Evolutionary conservation across 345 rosid species (phyloP).

Genomic region (Orychophragmus violaceus): DNA sequence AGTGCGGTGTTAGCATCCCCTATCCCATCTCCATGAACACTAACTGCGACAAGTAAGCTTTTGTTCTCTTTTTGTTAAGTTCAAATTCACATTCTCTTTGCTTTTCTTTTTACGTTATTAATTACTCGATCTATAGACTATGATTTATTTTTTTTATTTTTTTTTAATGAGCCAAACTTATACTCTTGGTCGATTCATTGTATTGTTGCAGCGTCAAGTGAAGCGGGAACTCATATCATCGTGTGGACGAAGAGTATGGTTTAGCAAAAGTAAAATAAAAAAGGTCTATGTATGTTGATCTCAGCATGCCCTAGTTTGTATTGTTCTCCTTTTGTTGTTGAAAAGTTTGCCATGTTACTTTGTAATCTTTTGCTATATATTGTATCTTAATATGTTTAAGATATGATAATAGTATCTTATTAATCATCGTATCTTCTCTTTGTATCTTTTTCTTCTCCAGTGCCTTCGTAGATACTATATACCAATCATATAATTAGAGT

Average conservation of each 20-base stretch:
- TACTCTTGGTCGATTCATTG: background rate
- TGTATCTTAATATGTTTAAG: constrained; percentile 2
- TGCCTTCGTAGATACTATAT: background rate
- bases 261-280: constrained; percentile 8
- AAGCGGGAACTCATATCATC: constrained; percentile 1
- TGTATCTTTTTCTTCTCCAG: background rate
- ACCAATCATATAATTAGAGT: background rate
- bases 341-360: background rate
- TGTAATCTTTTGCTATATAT: background rate
- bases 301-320: background rate
- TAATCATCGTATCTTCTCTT: background rate
- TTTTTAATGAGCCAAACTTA: background rate
- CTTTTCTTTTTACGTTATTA: background rate
- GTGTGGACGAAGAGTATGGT: background rate
- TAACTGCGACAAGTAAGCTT: constrained; percentile 41
- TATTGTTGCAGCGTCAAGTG: constrained; percentile 27
- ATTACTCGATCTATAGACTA: background rate
- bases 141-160: background rate
- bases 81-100: background rate
- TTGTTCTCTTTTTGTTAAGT: background rate
- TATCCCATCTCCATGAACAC: background rate
- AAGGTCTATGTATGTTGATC: background rate
- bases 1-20: too few species aligned
- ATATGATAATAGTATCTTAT: constrained; percentile 11
- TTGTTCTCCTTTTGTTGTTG: background rate